Conservation (phyloP, 345 rosid species). For the Schrenkiella parvula region DNA sequence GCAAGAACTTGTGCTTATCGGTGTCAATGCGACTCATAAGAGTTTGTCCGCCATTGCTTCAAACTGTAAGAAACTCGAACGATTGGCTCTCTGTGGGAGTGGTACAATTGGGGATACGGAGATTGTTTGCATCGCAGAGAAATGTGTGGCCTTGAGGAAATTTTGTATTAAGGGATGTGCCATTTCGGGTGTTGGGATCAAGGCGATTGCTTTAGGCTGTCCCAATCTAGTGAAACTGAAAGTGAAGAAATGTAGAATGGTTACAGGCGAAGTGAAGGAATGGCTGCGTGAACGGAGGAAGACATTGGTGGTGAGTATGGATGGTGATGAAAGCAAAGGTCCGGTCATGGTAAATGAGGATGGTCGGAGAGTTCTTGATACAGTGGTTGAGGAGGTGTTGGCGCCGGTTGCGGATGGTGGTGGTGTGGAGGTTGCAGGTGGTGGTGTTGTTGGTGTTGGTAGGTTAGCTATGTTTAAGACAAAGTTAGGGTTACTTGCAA, state of each 20-base stretch:
- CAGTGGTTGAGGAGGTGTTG: slow-evolving; percentile 34
- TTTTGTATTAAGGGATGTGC: slow-evolving; percentile 79
- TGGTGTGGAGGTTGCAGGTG: slow-evolving; percentile 10
- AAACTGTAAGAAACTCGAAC: slow-evolving; percentile 57
- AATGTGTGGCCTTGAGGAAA: slow-evolving; percentile 65
- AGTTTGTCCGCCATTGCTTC: slow-evolving; percentile 52
- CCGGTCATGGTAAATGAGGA: slow-evolving; percentile 28
- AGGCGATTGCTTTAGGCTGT: slow-evolving; percentile 70
- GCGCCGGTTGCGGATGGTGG: slow-evolving; percentile 30
- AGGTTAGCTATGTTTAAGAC: slow-evolving; percentile 44
- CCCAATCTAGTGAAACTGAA: slow-evolving; percentile 76
- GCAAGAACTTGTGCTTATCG: slow-evolving; percentile 76
- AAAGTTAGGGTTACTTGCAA: slow-evolving; percentile 51
- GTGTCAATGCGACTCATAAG: slow-evolving; percentile 61
- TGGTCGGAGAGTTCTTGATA: slow-evolving; percentile 44
- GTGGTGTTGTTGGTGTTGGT: slow-evolving; percentile 28
- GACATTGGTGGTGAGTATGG: slow-evolving; percentile 59
- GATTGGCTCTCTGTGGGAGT: slow-evolving; percentile 79
- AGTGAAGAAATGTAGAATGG: slow-evolving; percentile 75
- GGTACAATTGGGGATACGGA: slow-evolving; percentile 62
- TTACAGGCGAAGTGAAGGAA: slow-evolving; percentile 49
- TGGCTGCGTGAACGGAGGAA: slow-evolving; percentile 54
- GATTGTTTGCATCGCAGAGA: slow-evolving; percentile 62
- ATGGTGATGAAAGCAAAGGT: slow-evolving; percentile 41
- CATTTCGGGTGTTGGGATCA: slow-evolving; percentile 59